Evolutionary conservation across 202 grass and related monocot genomes (phyloP), one percentile per base, ranked within the genome.

Genomic region (Musa balbisiana): DNA sequence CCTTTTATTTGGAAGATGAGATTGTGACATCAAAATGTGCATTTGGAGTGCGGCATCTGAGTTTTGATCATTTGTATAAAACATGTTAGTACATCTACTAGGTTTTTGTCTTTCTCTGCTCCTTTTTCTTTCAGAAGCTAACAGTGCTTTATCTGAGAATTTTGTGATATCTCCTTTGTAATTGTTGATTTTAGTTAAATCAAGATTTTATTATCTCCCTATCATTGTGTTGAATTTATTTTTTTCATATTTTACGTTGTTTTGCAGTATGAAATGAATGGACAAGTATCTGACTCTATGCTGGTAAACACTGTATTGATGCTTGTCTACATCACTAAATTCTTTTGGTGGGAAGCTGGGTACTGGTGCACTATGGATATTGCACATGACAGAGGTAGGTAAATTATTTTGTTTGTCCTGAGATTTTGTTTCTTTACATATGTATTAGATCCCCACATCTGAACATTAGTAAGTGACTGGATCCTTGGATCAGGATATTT

Each of bases 331-430:
- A 83, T 95, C 74, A 99, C 95, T 17, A 99, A 99, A 82, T 99
- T 99, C 69, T 95, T 95, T 70, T 95, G 88, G 95, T 99, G 95
- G 95, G 95, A 99, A 78, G 89, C 95, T 78, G 95, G 95, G 73
- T 99, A 99, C 78, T 99, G 95, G 95, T 95, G 95, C 71, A 99
- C 95, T 0, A 99, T 99, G 95, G 95, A 99, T 78, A 99, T 99
- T 78, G 95, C 91, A 80, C 91, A 99, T 80, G 95, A 99, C 78
- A 92, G 95, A 90, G 95, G 95, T 95, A 64, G 15, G 76, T 3
- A 81, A 0, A 53, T 71, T 27, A 16, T 69, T 55, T 52, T 54
- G 16, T 56, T 11, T 67, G 9, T 22, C 9, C 25, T 70, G 50
- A 49, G 19, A 21, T 22, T 51, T 20, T 60, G 14, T 58, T 4